Conservation (phyloP, 305 asterid species). For the Fraxinus floribunda region DNA sequence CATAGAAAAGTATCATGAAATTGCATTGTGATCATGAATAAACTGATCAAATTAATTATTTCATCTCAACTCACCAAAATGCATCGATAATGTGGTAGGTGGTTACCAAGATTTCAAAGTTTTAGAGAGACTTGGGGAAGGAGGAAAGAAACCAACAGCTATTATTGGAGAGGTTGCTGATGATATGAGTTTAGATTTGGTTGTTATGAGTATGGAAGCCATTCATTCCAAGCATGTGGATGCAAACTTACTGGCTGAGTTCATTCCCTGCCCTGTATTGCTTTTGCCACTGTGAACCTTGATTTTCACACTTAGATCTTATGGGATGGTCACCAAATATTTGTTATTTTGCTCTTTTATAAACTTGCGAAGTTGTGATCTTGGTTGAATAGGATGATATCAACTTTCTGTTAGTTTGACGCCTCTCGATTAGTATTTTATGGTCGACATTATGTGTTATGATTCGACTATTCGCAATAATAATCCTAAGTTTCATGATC, state of each 20-base stretch:
- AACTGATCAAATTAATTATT: not conserved
- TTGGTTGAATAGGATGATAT: not conserved
- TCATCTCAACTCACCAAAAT: not conserved
- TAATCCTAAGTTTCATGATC: not conserved
- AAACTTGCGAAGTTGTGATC: not conserved
- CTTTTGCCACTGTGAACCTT: constrained; percentile 67
- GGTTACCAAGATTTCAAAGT: constrained; percentile 82
- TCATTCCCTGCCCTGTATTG: constrained; percentile 90
- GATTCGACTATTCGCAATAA: not conserved
- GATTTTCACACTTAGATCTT: not conserved
- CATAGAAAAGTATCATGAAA: not conserved
- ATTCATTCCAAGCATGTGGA: constrained; percentile 92
- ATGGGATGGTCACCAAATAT: not conserved
- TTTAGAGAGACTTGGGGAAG: constrained; percentile 85
- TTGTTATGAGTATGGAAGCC: constrained; percentile 92
- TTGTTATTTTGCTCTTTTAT: not conserved
- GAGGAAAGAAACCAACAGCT: constrained; percentile 88
- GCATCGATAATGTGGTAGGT: constrained; percentile 34
- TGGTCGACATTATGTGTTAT: not conserved
- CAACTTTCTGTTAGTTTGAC: not conserved
- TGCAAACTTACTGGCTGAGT: constrained; percentile 88
- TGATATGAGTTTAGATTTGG: constrained; percentile 85
- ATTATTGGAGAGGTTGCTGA: constrained; percentile 94
- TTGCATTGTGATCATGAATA: not conserved
- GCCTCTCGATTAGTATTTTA: too few relatives aligned